phyloP scores from a whole-genome alignment of 1,139 yeast genomes.

The Saccharomycopsis crataegensis region DNA sequence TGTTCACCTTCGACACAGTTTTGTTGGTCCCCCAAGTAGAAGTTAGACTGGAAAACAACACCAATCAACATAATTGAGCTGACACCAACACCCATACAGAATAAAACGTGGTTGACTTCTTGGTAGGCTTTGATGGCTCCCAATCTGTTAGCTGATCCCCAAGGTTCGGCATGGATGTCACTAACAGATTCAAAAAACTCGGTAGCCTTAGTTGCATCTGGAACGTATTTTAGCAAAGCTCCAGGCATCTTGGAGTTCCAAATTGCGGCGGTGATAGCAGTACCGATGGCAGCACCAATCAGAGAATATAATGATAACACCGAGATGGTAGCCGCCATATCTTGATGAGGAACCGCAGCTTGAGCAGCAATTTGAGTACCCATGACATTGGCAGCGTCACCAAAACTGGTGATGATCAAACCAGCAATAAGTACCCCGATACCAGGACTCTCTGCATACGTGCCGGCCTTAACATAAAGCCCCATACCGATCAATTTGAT shows the following conservation, averaged over 20 bases:
- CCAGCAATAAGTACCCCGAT: slow-evolving; percentile 21
- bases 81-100: slow-evolving; percentile 27
- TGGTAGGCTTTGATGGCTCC: slow-evolving; percentile 30
- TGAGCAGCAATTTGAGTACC: slow-evolving; percentile 31
- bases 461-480: slow-evolving; percentile 26
- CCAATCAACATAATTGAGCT: slow-evolving; percentile 26
- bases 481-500: slow-evolving; percentile 30
- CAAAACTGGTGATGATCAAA: slow-evolving; percentile 28
- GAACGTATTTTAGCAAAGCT: slow-evolving; percentile 26
- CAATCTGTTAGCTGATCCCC: slow-evolving; percentile 26
- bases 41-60: slow-evolving; percentile 31
- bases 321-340: slow-evolving; percentile 39
- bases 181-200: slow-evolving; percentile 23
- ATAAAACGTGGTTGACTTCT: slow-evolving; percentile 25
- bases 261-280: slow-evolving; percentile 40
- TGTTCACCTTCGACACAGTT: slow-evolving; percentile 24
- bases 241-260: slow-evolving; percentile 38
- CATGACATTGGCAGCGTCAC: slow-evolving; percentile 31
- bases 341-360: slow-evolving; percentile 39
- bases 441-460: slow-evolving; percentile 21
- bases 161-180: slow-evolving; percentile 23
- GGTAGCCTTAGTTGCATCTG: slow-evolving; percentile 22
- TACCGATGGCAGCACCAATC: slow-evolving; percentile 40
- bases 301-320: slow-evolving; percentile 35
- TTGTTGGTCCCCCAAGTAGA: slow-evolving; percentile 30